Evolutionary conservation across 345 rosid species (phyloP).

Genomic region (Eucalyptus erythrocorys): DNA sequence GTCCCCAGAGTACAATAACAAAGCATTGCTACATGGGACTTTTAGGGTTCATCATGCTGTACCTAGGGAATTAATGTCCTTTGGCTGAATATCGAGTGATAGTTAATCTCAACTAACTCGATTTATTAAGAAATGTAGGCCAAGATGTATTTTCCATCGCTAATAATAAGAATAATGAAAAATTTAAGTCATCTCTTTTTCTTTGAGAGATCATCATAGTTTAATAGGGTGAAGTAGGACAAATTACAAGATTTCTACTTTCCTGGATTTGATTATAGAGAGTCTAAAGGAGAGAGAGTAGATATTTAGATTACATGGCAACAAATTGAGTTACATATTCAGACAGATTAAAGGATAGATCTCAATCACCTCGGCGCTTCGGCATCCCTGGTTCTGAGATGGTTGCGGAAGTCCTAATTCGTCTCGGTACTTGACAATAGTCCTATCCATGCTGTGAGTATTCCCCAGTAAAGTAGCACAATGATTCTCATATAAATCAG

Average conservation of each 20-base stretch:
- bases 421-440: slow-evolving; percentile 22
- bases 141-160: not conserved
- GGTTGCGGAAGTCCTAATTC: slow-evolving; percentile 22
- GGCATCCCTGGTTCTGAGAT: not conserved
- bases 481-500: not conserved
- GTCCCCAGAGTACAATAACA: not conserved
- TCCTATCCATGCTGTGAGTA: slow-evolving; percentile 27
- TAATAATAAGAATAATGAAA: not conserved
- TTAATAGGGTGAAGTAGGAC: not conserved
- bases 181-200: not conserved
- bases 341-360: not conserved
- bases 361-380: slow-evolving; percentile 25
- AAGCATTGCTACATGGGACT: not conserved
- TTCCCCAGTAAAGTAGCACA: not conserved
- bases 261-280: not conserved
- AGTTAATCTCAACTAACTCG: not conserved
- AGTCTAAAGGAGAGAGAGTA: not conserved
- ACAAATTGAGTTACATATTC: not conserved
- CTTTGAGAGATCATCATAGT: not conserved
- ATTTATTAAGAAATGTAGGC: not conserved
- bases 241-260: not conserved
- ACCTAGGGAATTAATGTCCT: not conserved
- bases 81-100: not conserved
- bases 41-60: not conserved
- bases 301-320: not conserved